Conservation (phyloP, 1,139 yeast genomes). For the Saccharomyces pastorianus region DNA sequence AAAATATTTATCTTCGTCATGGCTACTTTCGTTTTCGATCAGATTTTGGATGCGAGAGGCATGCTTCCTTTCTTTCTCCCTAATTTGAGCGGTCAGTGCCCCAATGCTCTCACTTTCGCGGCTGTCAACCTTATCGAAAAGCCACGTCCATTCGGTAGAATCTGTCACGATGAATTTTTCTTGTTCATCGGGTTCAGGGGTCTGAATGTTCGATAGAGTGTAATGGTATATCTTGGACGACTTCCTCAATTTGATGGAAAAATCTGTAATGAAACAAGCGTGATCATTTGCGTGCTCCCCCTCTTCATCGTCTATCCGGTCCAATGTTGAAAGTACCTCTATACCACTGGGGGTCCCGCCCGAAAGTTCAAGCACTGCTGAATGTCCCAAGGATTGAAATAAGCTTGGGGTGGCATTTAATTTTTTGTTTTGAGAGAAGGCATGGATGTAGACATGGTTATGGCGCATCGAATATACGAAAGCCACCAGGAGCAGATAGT, state of each 20-base stretch:
- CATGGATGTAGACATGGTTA: constrained; percentile 17
- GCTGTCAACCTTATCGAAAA: not conserved
- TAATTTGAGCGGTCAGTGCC: not conserved
- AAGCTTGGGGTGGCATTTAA: not conserved
- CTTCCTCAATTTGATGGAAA: not conserved
- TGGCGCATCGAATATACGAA: constrained; percentile 21
- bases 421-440: constrained; percentile 11
- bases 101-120: not conserved
- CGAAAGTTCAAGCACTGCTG: constrained; percentile 16
- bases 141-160: not conserved
- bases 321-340: constrained; percentile 5
- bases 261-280: not conserved
- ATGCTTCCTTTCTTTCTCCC: not conserved
- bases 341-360: constrained; percentile 9
- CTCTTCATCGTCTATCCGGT: not conserved
- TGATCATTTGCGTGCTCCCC: not conserved
- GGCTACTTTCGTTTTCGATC: not conserved
- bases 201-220: not conserved
- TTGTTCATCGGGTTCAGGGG: not conserved
- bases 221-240: not conserved
- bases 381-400: constrained; percentile 16
- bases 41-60: not conserved
- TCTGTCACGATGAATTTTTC: not conserved
- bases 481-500: constrained; percentile 10
- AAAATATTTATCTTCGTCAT: not conserved